Conservation (phyloP, 2,329 filamentous ascomycete genomes). For the Didymellaceae sp. region DNA sequence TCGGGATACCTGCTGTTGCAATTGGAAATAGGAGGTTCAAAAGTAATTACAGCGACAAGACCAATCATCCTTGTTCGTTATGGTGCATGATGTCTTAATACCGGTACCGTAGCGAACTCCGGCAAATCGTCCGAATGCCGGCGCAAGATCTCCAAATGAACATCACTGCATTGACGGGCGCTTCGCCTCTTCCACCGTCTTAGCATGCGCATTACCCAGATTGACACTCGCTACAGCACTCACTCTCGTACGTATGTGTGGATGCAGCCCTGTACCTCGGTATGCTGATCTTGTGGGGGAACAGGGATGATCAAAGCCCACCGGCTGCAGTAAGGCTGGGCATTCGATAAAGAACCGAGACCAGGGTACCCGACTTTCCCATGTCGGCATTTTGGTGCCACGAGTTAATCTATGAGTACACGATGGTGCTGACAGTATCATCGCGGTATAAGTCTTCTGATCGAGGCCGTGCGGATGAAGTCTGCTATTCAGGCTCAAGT, state of each 20-base stretch:
- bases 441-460: not conserved
- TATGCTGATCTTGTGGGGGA: not conserved
- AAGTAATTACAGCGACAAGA: too few relatives aligned
- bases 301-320: not conserved
- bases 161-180: not conserved
- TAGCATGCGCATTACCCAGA: not conserved
- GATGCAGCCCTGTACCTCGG: not conserved
- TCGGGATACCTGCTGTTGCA: too few relatives aligned
- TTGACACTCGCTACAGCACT: not conserved
- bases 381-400: not conserved
- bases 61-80: too few relatives aligned
- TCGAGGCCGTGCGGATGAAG: not conserved
- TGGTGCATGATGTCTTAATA: too few relatives aligned
- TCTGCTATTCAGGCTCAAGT: not conserved
- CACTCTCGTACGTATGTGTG: not conserved
- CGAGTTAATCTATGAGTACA: conserved; percentile 1
- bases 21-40: too few relatives aligned
- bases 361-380: not conserved
- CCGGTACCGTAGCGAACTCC: too few relatives aligned
- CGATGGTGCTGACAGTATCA: not conserved
- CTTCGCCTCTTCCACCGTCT: not conserved
- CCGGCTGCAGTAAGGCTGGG: conserved; percentile 9
- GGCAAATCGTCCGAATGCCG: too few relatives aligned
- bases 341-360: conserved; percentile 8
- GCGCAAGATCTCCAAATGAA: not conserved